Evolutionary conservation across 1,139 yeast species (phyloP).

Genomic region (Magnusiomyces sp.): DNA sequence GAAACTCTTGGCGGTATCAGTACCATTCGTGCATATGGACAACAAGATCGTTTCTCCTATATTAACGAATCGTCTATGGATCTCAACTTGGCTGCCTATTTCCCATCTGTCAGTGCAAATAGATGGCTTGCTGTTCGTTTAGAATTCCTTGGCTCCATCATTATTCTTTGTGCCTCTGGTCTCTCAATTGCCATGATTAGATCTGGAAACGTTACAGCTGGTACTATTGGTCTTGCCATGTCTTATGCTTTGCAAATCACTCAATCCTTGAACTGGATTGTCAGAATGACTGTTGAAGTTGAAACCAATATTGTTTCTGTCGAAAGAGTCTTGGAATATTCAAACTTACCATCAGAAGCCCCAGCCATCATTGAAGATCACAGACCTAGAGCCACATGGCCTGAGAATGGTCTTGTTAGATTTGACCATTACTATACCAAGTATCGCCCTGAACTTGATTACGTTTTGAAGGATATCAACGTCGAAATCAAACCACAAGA

Average conservation of each 20-base stretch:
- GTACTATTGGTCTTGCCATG: constrained; percentile 86
- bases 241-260: constrained; percentile 90
- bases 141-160: constrained; percentile 81
- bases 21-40: constrained; percentile 82
- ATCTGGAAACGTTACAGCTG: constrained; percentile 45
- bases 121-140: constrained; percentile 95
- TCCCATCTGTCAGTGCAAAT: constrained; percentile 88
- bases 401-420: constrained; percentile 59
- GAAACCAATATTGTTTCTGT: constrained; percentile 96
- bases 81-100: constrained; percentile 80
- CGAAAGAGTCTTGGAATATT: constrained; percentile 87
- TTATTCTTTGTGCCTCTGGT: constrained; percentile 80
- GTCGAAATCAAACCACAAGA: constrained; percentile 65
- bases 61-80: constrained; percentile 75
- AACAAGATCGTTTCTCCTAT: constrained; percentile 60
- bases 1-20: constrained; percentile 87
- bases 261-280: constrained; percentile 93
- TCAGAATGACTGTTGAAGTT: constrained; percentile 95
- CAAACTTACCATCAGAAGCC: constrained; percentile 69
- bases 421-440: constrained; percentile 73
- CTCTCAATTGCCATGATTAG: constrained; percentile 10
- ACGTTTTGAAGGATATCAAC: constrained; percentile 66
- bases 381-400: constrained; percentile 74
- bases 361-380: constrained; percentile 60
- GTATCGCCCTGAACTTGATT: constrained; percentile 76